Evolutionary conservation across 2,329 filamentous ascomycete genomes (phyloP), one percentile per base, ranked within the genome.

Genomic region (Tolypocladium album): DNA sequence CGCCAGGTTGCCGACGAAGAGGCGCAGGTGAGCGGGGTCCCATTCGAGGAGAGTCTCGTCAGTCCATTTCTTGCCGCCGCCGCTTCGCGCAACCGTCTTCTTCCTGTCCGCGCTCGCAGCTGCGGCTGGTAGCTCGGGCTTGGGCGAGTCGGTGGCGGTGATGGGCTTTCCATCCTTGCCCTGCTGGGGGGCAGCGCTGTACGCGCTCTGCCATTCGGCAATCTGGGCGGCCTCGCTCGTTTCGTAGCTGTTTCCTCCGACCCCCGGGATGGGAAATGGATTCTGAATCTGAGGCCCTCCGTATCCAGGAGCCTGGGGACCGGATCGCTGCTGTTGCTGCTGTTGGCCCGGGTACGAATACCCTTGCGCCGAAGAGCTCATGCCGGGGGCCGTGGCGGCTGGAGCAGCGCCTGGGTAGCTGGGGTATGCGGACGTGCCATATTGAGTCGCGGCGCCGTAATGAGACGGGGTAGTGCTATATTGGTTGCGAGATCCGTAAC

Each of bases 1-100:
- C 47, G 94, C 94, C 58, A 99, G 83, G 73, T 99, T 99, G 64
- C 94, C 94, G 20, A 97, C 92, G 73, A 97, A 97, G 52, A 99
- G 85, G 42, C 94, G 90, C 69, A 96, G 89, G 72, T 99, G 94
- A 36, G 89, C 84, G 1, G 93, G 93, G 70, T 97, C 92, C 94
- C 94, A 99, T 72, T 97, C 94, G 2, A 97, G 83, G 4, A 99
- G 83, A 0, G 88, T 84, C 60, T 89, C 82, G 71, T 99, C 94
- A 31, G 89, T 88, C 94, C 94, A 99, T 61, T 86, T 89, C 77
- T 96, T 90, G 59, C 94, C 94, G 63, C 94, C 94, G 57, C 93
- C 94, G 62, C 89, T 83, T 45, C 94, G 88, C 56, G 91, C 80
- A 0, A 99, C 94, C 0, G 94, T 99, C 75, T 92, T 92, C 67